Base-by-base conservation (phyloP, 805 yeast genomes). In the Zygosaccharomyces rouxii region DNA sequence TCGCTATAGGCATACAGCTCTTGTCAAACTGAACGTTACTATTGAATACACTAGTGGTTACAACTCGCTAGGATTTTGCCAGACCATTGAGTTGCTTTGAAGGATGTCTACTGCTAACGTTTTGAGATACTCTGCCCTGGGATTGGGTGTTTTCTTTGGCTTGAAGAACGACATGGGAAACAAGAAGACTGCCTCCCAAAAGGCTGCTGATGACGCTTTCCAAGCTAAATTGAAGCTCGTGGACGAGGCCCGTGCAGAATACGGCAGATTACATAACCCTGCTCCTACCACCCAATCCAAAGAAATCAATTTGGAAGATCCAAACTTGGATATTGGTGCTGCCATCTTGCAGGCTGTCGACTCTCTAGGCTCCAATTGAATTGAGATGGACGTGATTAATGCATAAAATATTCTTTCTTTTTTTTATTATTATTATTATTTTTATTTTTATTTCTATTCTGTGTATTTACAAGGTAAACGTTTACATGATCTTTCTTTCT, bases 71-170 rank as follows among this genome's bases (percentile, higher is more conserved):
- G 19, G 11, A 16, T 14, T n/a, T 7, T 26, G 5, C 22, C 19
- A 39, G 35, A 13, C 21, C 19, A 14, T 39, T 39, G 35, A 25
- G 19, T 26, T 35, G 18, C 41, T 25, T 16, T 23, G 29, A 48
- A 29, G 9, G 13, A 76, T 77, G 81, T 75, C 80, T 46, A 71
- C 79, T 46, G 66, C 73, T 48, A 78, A 78, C 70, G 81, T 90
- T 65, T 80, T 90, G 67, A 88, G 98, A 83, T 92, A 94, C 83
- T 76, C 95, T 58, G 84, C 95, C 47, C 79, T 92, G 58, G 92
- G 86, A 47, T 80, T 88, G 59, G 99, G 99, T 70, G 75, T 90
- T 50, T 77, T 80, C 53, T 88, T 87, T 73, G 99, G 99, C 60
- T 86, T 89, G 56, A 78, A 78, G 69, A 96, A 89, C 77, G 86